A percentile compares a stretch with the other conserved stretches of the same genome.
Evolutionary conservation across 257 asterid genomes (phyloP).

Genomic region (Nicotiana attenuata): DNA sequence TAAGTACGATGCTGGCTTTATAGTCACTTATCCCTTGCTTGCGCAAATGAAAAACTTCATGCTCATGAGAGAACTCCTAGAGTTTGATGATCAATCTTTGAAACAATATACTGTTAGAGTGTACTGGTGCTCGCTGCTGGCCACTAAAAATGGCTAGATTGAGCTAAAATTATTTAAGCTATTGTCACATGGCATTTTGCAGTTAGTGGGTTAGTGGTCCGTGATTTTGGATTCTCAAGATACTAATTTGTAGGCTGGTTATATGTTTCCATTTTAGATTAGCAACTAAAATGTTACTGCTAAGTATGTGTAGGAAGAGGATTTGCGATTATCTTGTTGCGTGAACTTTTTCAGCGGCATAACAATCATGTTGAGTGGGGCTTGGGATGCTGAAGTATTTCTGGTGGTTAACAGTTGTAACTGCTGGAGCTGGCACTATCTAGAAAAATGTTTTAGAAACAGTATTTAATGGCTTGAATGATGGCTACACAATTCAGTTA

Average conservation of each 20-base stretch:
- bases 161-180: background rate
- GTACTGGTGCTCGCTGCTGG: background rate
- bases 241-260: background rate
- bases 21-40: background rate
- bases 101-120: background rate
- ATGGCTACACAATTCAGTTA: background rate
- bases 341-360: too few relatives aligned
- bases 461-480: background rate
- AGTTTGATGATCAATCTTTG: background rate
- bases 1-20: slow-evolving; percentile 29
- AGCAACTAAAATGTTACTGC: background rate
- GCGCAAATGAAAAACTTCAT: background rate
- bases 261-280: background rate
- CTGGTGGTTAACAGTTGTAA: background rate
- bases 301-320: background rate
- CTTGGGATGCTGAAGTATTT: background rate
- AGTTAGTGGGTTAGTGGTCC: background rate
- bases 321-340: background rate
- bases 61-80: background rate
- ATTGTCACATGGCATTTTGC: background rate
- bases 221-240: background rate
- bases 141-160: background rate
- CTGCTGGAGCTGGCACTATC: background rate
- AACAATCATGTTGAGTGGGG: background rate
- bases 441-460: too few relatives aligned